Percentiles rank a stretch among this genome's conserved stretches.
phyloP scores from a whole-genome alignment of 257 asterid species.

The Euphrasia confusa region DNA sequence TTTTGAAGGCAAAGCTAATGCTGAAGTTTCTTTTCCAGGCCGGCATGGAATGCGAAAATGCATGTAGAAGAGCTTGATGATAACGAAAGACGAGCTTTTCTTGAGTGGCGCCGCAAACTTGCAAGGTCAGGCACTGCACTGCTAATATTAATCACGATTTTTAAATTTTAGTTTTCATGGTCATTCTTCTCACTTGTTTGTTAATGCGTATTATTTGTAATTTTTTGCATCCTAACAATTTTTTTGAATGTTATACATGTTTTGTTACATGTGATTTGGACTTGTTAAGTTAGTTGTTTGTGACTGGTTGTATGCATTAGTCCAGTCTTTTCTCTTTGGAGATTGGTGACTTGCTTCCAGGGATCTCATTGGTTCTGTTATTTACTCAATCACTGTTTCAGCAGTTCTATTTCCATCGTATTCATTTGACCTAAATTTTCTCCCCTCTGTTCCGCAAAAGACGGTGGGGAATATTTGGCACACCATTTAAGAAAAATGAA shows the following conservation, averaged over 20 bases:
- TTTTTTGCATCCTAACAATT: background rate
- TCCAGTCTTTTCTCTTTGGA: constrained; percentile 1
- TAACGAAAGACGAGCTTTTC: constrained; percentile 71
- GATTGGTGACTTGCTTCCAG: constrained; percentile 9
- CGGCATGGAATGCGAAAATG: constrained; percentile 89
- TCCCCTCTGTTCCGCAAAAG: too few relatives aligned
- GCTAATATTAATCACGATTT: too few relatives aligned
- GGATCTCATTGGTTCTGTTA: constrained; percentile 9
- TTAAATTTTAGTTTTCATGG: constrained; percentile 1
- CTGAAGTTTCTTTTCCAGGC: constrained; percentile 45
- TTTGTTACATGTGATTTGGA: constrained; percentile 8
- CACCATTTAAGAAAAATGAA: too few relatives aligned
- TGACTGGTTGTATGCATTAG: constrained; percentile 4
- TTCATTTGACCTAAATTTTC: constrained; percentile 1
- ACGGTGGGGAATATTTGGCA: too few relatives aligned
- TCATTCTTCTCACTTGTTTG: background rate
- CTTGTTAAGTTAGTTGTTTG: background rate
- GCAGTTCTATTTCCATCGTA: background rate
- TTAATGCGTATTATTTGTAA: background rate
- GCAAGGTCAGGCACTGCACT: constrained; percentile 54
- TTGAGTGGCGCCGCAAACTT: constrained; percentile 92
- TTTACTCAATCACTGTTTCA: constrained; percentile 7
- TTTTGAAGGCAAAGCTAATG: constrained; percentile 20
- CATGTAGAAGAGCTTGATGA: constrained; percentile 86
- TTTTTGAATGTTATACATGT: background rate